A percentile compares a stretch with the other conserved stretches of the same genome.
phyloP scores from a whole-genome alignment of 2,329 filamentous ascomycete genomes.

The Davidsoniella neocaledoniae region DNA sequence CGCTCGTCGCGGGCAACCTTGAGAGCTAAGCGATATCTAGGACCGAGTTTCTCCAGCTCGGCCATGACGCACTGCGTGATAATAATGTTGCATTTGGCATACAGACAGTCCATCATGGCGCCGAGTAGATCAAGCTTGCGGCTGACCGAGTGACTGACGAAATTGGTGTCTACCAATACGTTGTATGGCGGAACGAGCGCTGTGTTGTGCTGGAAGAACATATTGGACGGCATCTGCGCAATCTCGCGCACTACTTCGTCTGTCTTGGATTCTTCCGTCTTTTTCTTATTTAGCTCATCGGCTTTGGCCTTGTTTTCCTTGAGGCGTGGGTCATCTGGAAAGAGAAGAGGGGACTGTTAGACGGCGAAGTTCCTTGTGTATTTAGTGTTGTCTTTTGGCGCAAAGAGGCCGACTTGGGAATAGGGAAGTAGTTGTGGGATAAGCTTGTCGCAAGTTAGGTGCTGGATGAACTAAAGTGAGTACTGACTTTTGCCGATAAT shows the following conservation, averaged over 20 bases:
- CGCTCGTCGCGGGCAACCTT: constrained; percentile 77
- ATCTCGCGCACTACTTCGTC: constrained; percentile 57
- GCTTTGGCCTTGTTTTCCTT: constrained; percentile 64
- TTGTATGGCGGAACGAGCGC: constrained; percentile 69
- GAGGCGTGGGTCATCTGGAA: constrained; percentile 49
- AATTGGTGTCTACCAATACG: constrained; percentile 76
- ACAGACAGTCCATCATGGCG: constrained; percentile 84
- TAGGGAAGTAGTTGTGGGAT: background rate
- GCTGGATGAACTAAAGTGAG: background rate
- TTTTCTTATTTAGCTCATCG: constrained; percentile 39
- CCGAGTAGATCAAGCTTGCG: constrained; percentile 77
- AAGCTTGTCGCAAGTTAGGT: background rate
- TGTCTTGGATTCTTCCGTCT: constrained; percentile 34
- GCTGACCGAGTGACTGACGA: constrained; percentile 78
- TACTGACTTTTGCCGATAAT: constrained; percentile 50
- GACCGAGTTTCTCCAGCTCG: constrained; percentile 77
- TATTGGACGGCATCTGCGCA: constrained; percentile 61
- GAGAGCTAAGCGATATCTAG: constrained; percentile 74
- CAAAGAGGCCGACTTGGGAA: background rate
- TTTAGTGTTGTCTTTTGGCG: background rate
- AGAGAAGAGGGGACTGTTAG: too few species aligned
- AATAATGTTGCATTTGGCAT: constrained; percentile 77
- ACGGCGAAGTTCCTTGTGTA: background rate
- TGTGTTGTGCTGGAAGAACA: constrained; percentile 84
- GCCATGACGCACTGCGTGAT: constrained; percentile 66